Evolutionary conservation across 495 filamentous ascomycete species (phyloP).

Genomic region (Podospora australis): DNA sequence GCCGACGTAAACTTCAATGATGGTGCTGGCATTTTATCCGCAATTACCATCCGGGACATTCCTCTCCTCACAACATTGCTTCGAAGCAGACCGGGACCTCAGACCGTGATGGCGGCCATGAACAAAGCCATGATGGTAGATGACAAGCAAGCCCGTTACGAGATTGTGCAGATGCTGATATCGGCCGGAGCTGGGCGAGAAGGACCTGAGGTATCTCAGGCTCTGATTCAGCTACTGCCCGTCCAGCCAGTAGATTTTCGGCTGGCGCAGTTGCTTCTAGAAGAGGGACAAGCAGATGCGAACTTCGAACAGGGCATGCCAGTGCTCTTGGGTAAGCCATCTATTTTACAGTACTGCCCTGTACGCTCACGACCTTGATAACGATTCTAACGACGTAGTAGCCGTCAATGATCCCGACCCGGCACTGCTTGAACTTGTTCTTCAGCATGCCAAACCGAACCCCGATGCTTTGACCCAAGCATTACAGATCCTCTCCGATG

Average conservation of each 20-base stretch:
- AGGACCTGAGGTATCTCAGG: conserved; percentile 28
- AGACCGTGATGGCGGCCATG: conserved; percentile 30
- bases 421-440: conserved; percentile 34
- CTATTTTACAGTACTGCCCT: too few species aligned
- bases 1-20: conserved; percentile 41
- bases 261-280: conserved; percentile 32
- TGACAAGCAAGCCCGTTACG: conserved; percentile 24
- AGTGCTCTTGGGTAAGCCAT: conserved; percentile 22
- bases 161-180: conserved; percentile 36
- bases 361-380: conserved; percentile 3
- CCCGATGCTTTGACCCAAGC: conserved; percentile 26
- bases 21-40: conserved; percentile 34
- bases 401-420: conserved; percentile 32
- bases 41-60: conserved; percentile 32
- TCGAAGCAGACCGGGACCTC: conserved; percentile 29
- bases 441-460: conserved; percentile 33
- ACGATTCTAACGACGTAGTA: conserved; percentile 6
- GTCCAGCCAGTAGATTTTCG: conserved; percentile 31
- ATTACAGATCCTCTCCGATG: conserved; percentile 25
- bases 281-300: conserved; percentile 37
- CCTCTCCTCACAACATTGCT: conserved; percentile 32
- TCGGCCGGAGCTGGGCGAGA: conserved; percentile 30
- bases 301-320: conserved; percentile 34
- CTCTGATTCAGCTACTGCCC: conserved; percentile 26
- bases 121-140: conserved; percentile 31